phyloP scores from a whole-genome alignment of 441 rosid genomes.

The Croton laevigatus region DNA sequence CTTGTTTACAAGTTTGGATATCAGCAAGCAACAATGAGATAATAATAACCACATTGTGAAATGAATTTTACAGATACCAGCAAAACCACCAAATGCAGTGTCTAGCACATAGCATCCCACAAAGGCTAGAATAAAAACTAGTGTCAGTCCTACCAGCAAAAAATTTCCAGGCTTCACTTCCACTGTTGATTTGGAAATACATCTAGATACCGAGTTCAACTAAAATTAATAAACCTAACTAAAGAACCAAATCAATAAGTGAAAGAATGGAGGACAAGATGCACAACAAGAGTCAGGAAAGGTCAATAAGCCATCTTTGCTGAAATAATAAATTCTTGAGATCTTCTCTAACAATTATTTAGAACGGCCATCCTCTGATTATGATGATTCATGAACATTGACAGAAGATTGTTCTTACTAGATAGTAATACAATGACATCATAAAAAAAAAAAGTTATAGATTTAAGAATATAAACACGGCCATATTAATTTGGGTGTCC shows the following conservation, averaged over 20 bases:
- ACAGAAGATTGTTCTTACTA: background rate
- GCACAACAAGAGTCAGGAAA: background rate
- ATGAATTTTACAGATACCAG: background rate
- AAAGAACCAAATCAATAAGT: background rate
- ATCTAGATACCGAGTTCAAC: background rate
- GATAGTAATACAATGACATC: background rate
- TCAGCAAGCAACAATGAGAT: background rate
- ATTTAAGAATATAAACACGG: conserved; percentile 1
- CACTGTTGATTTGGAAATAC: background rate
- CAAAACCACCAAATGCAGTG: conserved; percentile 1
- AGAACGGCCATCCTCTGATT: background rate
- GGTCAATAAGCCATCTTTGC: background rate
- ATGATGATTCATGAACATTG: background rate
- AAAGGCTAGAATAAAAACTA: background rate
- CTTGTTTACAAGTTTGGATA: background rate
- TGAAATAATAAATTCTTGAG: background rate
- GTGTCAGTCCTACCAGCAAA: background rate
- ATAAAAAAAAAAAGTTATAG: background rate
- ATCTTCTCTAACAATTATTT: background rate
- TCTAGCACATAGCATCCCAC: background rate
- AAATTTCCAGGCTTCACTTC: background rate
- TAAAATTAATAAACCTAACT: background rate
- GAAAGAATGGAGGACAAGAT: background rate
- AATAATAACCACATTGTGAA: background rate
- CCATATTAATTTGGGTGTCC: background rate